Evolutionary conservation across 495 filamentous ascomycete genomes (phyloP).

Genomic region (Aspergillus homomorphus): DNA sequence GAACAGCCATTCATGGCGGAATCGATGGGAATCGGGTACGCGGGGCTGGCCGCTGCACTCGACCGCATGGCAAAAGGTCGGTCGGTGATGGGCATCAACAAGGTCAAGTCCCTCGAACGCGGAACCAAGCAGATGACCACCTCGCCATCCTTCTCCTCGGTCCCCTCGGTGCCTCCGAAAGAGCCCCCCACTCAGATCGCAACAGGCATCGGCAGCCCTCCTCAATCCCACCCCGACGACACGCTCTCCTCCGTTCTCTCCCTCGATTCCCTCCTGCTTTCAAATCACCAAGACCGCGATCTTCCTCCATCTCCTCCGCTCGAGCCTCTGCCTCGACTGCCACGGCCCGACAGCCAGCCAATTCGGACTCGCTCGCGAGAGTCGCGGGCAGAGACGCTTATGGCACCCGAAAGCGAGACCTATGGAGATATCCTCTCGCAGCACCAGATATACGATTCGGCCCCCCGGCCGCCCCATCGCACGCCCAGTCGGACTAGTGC

Average conservation of each 20-base stretch:
- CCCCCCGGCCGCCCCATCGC: conserved; percentile 6
- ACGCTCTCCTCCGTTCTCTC: conserved; percentile 22
- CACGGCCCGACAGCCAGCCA: background rate
- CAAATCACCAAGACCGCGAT: conserved; percentile 3
- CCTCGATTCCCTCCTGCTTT: conserved; percentile 14
- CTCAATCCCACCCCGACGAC: conserved; percentile 6
- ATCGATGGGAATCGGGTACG: conserved; percentile 25
- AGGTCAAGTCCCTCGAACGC: conserved; percentile 12
- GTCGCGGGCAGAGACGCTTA: conserved; percentile 5
- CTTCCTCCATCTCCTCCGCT: background rate
- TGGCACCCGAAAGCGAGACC: background rate
- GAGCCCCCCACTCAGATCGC: background rate
- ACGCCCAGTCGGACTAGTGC: conserved; percentile 11
- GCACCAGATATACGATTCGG: background rate
- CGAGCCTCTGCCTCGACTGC: background rate
- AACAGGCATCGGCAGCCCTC: background rate
- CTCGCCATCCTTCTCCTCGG: background rate
- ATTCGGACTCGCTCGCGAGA: conserved; percentile 3
- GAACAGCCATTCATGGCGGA: conserved; percentile 19
- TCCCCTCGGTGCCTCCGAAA: conserved; percentile 22
- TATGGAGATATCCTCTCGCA: background rate
- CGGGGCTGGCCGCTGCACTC: conserved; percentile 24
- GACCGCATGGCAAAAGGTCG: conserved; percentile 27
- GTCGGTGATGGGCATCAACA: conserved; percentile 23
- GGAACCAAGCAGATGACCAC: conserved; percentile 8